Evolutionary conservation across 192 early-diverging fungal genomes (phyloP), one percentile per base, ranked within the genome.

Genomic region (Dissophora globulifera): DNA sequence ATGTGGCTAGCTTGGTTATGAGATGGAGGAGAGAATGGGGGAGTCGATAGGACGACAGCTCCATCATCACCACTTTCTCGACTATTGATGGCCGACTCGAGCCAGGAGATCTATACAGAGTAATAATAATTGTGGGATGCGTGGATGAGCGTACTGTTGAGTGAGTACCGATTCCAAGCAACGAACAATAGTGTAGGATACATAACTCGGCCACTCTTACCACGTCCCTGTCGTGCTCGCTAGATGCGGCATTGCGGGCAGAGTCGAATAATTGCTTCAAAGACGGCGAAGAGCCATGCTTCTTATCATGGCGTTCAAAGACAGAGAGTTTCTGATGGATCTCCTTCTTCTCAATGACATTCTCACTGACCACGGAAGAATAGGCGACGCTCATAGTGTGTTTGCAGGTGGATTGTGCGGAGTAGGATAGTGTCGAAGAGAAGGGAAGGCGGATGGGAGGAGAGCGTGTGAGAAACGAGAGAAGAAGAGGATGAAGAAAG

Each of bases 201-300:
- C 30, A 17, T 30, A 10, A 23, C 13, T 32, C 7, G 10, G 22
- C 2, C 45, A 45, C 16, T n/a, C 33, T 53, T 67, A 76, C 72
- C 57, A 76, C 72, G 42, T 60, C 72, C 20, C 43, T 46, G 40
- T 76, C 72, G 13, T 76, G 63, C 12, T 76, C 72, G 19, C 64
- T 65, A 6, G 72, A 59, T 23, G 58, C 40, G 23, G 57, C 50
- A 6, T 66, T 58, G 17, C 72, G 72, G 3, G 72, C 72, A 15
- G 55, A 40, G n/a, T 76, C 64, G 20, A 76, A 76, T n/a, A 76
- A 52, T 41, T 67, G 72, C 20, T 38, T 50, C 22, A 76, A 20
- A 8, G 72, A 56, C 27, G 63, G 58, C 4, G 52, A 47, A 5
- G 63, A 7, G 1, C 63, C 71, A 41, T 67, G 58, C 30, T 57